Base-by-base conservation (phyloP, 129 eudicot species). In the Artemisia argyi region DNA sequence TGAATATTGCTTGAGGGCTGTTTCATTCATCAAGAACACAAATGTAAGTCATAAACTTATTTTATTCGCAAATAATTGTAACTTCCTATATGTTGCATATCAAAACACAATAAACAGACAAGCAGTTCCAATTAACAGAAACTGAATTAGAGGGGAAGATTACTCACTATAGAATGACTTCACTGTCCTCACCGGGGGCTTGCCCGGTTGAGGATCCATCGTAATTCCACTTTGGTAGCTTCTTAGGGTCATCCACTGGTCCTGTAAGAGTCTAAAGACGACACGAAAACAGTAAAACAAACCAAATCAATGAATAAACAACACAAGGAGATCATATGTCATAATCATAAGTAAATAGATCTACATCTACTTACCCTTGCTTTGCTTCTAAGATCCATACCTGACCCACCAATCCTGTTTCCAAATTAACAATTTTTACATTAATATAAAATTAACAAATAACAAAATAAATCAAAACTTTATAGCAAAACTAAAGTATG, bases 1-100 rank as follows among this genome's bases (percentile, higher is more conserved):
- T 87, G 68, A 93, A 93, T 22, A 93, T 87, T n/a, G 98, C 98
- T 84, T 93, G 97, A 44, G 98, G 98, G 67, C 98, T 93, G 87
- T 83, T 81, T 53, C 4, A 78, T 57, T 56, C 24, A 77, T 28
- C 69, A 63, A 73, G 11, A 68, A 26, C 19, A 56, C 56, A 13
- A n/a, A 52, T 42, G 46, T 24, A 54, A 39, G 18, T 65, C 51
- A 18, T 20, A 1, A 20, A 32, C 44, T 39, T 39, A 7, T 6
- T 32, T 6, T 39, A 39, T 7, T 39, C 44, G 8, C 44, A 39
- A 39, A 39, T 39, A 39, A 39, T 39, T 7, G 22, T 39, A 39
- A 32, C 39, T 32, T 32, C 7, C 5, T 5, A 32, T 32, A 32
- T 32, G 39, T 32, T 32, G 39, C 39, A 32, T 32, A 32, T 4